Percentiles rank a stretch among this genome's conserved stretches.
Conservation (phyloP, 192 early-diverging fungal species). For the Linnemannia hyalina region DNA sequence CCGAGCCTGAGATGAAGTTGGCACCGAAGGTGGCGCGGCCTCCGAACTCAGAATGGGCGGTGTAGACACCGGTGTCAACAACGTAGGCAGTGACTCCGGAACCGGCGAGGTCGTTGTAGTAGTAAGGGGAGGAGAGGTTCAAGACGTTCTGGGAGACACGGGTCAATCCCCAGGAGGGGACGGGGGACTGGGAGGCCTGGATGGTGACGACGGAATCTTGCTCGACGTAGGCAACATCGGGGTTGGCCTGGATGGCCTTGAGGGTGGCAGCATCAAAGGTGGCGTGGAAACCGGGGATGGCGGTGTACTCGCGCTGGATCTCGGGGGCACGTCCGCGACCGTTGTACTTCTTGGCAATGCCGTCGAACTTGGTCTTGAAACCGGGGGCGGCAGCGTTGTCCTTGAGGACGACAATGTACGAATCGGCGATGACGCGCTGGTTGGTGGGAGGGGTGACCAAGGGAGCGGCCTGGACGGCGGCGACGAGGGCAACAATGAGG, state of each 20-base stretch:
- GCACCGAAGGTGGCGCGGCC: conserved; percentile 62
- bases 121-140: conserved; percentile 51
- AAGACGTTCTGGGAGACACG: conserved; percentile 75
- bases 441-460: conserved; percentile 19
- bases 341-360: conserved; percentile 35
- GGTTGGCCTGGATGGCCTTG: conserved; percentile 32
- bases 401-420: conserved; percentile 68
- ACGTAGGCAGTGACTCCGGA: conserved; percentile 62
- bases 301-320: conserved; percentile 28
- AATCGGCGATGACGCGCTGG: conserved; percentile 61
- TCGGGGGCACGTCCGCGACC: conserved; percentile 35
- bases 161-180: conserved; percentile 90
- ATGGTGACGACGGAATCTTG: conserved; percentile 81
- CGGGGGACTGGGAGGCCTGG: conserved; percentile 68
- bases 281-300: conserved; percentile 21
- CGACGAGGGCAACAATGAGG: conserved; percentile 24
- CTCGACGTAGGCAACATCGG: conserved; percentile 84
- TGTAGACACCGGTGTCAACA: conserved; percentile 66
- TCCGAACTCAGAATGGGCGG: conserved; percentile 58
- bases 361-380: conserved; percentile 39
- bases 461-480: conserved; percentile 39
- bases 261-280: conserved; percentile 33
- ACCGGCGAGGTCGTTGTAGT: conserved; percentile 47
- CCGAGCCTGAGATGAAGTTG: conserved; percentile 48
- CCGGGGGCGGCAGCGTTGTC: not conserved